A percentile compares a stretch with the other conserved stretches of the same genome.
phyloP scores from a whole-genome alignment of 2,329 filamentous ascomycete genomes.

The Knoxdaviesia proteae region DNA sequence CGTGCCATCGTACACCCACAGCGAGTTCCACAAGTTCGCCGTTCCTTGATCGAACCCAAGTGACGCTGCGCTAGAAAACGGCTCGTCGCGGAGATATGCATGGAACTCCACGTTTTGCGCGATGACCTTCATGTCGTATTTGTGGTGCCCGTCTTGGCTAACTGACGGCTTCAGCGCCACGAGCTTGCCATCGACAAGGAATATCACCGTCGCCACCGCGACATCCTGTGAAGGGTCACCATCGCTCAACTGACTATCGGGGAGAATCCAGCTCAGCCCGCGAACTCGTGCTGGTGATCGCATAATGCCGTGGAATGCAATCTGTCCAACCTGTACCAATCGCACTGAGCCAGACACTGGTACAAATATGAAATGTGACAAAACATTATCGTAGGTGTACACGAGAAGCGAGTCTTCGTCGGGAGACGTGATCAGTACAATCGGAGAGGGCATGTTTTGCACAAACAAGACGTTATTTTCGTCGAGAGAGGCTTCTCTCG shows the following conservation, averaged over 20 bases:
- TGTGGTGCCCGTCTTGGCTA: slow-evolving; percentile 64
- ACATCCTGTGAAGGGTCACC: slow-evolving; percentile 95
- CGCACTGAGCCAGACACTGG: slow-evolving; percentile 46
- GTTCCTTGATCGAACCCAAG: not conserved
- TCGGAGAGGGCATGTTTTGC: slow-evolving; percentile 60
- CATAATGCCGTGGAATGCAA: slow-evolving; percentile 91
- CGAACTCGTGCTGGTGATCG: slow-evolving; percentile 80
- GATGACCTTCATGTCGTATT: slow-evolving; percentile 96
- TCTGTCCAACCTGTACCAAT: slow-evolving; percentile 87
- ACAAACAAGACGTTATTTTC: slow-evolving; percentile 51
- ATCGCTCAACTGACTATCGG: slow-evolving; percentile 69
- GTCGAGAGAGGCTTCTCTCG: slow-evolving; percentile 63
- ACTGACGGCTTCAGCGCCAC: slow-evolving; percentile 76
- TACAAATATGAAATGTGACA: slow-evolving; percentile 87
- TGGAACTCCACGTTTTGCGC: slow-evolving; percentile 95
- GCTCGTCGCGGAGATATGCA: slow-evolving; percentile 74
- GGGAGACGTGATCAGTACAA: slow-evolving; percentile 75
- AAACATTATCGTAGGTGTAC: slow-evolving; percentile 88
- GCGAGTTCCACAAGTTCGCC: slow-evolving; percentile 47
- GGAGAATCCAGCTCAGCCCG: slow-evolving; percentile 86
- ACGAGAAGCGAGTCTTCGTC: slow-evolving; percentile 89
- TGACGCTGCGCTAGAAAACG: slow-evolving; percentile 14
- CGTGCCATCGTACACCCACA: slow-evolving; percentile 86
- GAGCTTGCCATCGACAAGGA: slow-evolving; percentile 93
- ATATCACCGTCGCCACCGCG: slow-evolving; percentile 75